Base-by-base conservation (phyloP, 208 protist species). In the Perkinsela sp. region DNA sequence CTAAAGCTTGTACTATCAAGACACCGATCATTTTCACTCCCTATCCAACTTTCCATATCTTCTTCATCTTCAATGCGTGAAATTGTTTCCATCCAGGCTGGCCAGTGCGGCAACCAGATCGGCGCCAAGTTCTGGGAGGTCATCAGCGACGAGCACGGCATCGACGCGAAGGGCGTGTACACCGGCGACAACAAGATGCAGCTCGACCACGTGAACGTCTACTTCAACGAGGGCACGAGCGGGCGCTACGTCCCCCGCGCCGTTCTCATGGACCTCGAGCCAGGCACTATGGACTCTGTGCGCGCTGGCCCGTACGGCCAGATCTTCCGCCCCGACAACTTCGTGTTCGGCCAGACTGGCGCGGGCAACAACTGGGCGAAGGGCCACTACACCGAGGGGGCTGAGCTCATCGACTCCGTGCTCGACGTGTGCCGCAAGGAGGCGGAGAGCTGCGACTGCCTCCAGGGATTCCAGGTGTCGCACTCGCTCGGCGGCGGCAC, bases 401-500 rank as follows among this genome's bases (percentile, higher is more conserved):
- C 91, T 71, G 94, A 97, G 80, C 79, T 98, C 16, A 92, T 97
- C 67, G 95, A 98, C 71, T 80, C 78, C 30, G 90, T 97, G 16
- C 79, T 98, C 30, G 96, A 98, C 71, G 87, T 93, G 67, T 91
- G 98, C 66, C 85, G 96, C 74, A 98, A 95, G 82, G 94, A 98
- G 83, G 93, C 91, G 48, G 96, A 98, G 80, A 72, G 70, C 72
- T 97, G 91, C 78, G 94, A 98, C 74, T 95, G 90, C 78, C 83
- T 98, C 40, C 95, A 98, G 84, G 96, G 96, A 71, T 98, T 98
- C 88, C 95, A 97, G 78, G 74, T 98, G 31, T 83, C 81, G 40
- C 96, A 98, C 90, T 98, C 95, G 32, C 85, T 98, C 31, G 95
- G 95, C 71, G 96, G 96, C 80, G 96, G 96, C 73, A 98, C 96